Conservation (phyloP, 1,284 basidiomycete genomes). For the Vanrija sp. region DNA sequence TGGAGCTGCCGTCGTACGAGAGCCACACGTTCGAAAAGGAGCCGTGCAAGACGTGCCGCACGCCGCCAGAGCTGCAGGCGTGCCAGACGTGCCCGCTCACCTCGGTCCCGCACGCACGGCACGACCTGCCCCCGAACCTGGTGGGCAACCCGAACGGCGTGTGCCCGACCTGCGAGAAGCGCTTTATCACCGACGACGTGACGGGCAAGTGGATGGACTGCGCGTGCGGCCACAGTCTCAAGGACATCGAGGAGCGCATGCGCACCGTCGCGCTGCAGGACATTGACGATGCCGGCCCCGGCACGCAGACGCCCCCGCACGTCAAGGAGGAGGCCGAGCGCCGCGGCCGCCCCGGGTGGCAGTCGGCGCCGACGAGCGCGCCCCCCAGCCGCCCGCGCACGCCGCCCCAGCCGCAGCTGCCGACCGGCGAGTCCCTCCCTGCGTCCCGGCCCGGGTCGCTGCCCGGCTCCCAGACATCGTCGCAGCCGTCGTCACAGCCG, state of each 20-base stretch:
- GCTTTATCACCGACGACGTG: slow-evolving; percentile 20
- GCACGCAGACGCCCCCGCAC: background rate
- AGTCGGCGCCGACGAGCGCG: no score
- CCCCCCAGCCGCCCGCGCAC: no score
- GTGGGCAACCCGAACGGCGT: slow-evolving; percentile 29
- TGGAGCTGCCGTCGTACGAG: slow-evolving; percentile 19
- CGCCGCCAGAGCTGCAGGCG: slow-evolving; percentile 10
- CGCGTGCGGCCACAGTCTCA: slow-evolving; percentile 21
- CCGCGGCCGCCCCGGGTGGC: no score
- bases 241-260: slow-evolving; percentile 21
- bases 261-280: slow-evolving; percentile 4
- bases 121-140: slow-evolving; percentile 24
- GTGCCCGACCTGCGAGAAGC: slow-evolving; percentile 25
- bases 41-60: slow-evolving; percentile 21
- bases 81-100: slow-evolving; percentile 23
- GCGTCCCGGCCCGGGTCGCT: no score
- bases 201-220: slow-evolving; percentile 23
- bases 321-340: background rate
- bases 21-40: slow-evolving; percentile 8
- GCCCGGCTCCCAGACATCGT: no score
- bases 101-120: slow-evolving; percentile 23
- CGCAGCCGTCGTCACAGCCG: no score
- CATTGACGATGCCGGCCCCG: background rate
- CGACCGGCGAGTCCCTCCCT: no score
- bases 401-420: no score